Conservation (phyloP, 176 grass and related monocot genomes). For the Carex littledalei region DNA sequence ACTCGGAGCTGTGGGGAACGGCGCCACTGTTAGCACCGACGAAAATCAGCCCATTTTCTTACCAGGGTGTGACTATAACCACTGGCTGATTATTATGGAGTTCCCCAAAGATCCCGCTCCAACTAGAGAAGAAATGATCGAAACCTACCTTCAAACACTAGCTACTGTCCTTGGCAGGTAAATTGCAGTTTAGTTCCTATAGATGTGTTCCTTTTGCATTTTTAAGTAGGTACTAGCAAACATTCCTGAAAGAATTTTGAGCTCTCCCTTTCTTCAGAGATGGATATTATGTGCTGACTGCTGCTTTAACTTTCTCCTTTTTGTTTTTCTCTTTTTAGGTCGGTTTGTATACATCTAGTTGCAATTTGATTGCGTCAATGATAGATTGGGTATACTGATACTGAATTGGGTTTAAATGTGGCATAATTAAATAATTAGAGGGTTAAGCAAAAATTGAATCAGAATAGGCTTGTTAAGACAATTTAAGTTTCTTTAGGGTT, state of each 20-base stretch:
- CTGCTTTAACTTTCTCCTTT: no score
- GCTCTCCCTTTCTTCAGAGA: no score
- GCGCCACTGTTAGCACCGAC: conserved; percentile 21
- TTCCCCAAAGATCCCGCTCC: conserved; percentile 95
- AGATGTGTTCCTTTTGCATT: no score
- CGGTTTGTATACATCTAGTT: not conserved
- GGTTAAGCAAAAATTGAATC: not conserved
- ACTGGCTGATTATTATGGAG: conserved; percentile 98
- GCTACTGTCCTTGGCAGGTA: conserved; percentile 92
- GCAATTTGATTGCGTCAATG: not conserved
- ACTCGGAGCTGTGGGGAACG: not conserved
- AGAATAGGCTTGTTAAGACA: not conserved
- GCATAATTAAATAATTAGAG: not conserved
- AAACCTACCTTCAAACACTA: conserved; percentile 92
- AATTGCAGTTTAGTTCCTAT: not conserved
- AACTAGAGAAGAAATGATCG: conserved; percentile 97
- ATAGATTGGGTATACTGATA: not conserved
- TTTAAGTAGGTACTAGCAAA: no score
- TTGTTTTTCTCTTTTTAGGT: not conserved
- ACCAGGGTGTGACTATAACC: conserved; percentile 96
- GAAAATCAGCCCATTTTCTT: conserved; percentile 86
- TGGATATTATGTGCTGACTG: no score
- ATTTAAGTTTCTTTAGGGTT: not conserved
- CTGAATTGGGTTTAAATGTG: not conserved
- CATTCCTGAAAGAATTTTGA: no score